Percentiles rank a stretch among this genome's conserved stretches.
Conservation (phyloP, 2,329 filamentous ascomycete species). For the Sodiomyces alkalinus region DNA sequence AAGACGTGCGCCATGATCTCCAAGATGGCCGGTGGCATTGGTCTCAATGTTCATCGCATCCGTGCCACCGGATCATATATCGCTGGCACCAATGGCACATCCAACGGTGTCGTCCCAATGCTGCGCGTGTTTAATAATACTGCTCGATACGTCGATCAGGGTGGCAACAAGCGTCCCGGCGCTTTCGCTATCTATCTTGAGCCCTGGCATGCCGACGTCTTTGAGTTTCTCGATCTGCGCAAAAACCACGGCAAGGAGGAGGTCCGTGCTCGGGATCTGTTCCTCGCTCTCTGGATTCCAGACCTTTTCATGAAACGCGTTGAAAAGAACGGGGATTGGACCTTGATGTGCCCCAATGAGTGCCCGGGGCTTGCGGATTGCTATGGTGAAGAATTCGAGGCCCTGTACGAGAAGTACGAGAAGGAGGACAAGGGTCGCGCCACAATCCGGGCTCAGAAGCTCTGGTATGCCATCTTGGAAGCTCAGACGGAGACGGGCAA, state of each 20-base stretch:
- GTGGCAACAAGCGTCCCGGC: constrained; percentile 96
- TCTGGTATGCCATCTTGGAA: constrained; percentile 97
- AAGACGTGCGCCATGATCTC: constrained; percentile 99
- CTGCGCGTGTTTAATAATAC: constrained; percentile 99
- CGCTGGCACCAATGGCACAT: constrained; percentile 92
- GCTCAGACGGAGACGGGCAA: constrained; percentile 98
- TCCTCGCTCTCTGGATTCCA: constrained; percentile 95
- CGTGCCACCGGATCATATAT: constrained; percentile 97
- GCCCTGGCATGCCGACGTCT: constrained; percentile 97
- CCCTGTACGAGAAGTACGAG: constrained; percentile 88
- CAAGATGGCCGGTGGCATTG: constrained; percentile 97
- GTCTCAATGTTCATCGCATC: constrained; percentile 91
- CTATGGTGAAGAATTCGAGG: constrained; percentile 95
- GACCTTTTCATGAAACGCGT: constrained; percentile 99
- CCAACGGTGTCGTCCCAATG: constrained; percentile 95
- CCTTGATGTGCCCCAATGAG: constrained; percentile 95
- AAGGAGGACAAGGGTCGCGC: constrained; percentile 72
- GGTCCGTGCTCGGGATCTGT: constrained; percentile 88
- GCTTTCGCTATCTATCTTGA: constrained; percentile 98
- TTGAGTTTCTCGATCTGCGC: constrained; percentile 90
- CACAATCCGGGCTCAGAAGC: constrained; percentile 93
- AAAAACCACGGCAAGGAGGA: constrained; percentile 99
- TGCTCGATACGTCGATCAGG: constrained; percentile 94
- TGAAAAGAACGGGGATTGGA: constrained; percentile 93
- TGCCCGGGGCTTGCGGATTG: constrained; percentile 89